These are phyloP conservation scores for Magnaporthales sp. DNA, from an alignment of 2,329 filamentous ascomycete genomes.

Conservation along the genomic window DNA sequence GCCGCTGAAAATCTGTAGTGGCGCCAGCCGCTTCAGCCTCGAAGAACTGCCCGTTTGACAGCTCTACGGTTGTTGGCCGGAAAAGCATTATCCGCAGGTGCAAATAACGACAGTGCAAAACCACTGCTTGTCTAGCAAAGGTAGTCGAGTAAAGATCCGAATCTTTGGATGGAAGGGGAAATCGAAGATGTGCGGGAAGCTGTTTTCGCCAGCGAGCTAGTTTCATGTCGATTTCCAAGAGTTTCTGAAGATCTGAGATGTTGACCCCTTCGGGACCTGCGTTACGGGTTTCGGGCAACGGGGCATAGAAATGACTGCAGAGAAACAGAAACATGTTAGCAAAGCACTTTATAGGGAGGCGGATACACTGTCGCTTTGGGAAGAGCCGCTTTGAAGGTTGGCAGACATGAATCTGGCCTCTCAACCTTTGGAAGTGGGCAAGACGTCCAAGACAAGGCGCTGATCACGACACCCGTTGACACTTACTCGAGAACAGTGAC, in stretches of 20 bases:
- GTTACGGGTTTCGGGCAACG: neutral
- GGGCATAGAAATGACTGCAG: slow-evolving; percentile 1
- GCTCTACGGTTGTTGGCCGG: slow-evolving; percentile 3
- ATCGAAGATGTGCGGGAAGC: neutral
- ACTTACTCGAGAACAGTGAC: slow-evolving; percentile 3
- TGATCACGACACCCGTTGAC: neutral
- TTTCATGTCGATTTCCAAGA: slow-evolving; percentile 4
- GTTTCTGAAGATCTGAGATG: neutral
- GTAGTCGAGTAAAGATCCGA: neutral
- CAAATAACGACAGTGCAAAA: neutral
- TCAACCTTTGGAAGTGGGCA: too few species aligned
- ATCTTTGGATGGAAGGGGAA: neutral
- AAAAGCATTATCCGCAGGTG: slow-evolving; percentile 6
- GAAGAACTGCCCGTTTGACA: neutral
- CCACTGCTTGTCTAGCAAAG: neutral
- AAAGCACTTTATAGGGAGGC: neutral
- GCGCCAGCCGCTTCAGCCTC: neutral
- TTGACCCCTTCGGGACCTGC: neutral
- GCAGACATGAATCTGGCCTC: too few species aligned
- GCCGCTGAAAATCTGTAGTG: slow-evolving; percentile 4
- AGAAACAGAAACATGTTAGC: neutral
- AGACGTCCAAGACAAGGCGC: too few species aligned
- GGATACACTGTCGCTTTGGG: too few species aligned
- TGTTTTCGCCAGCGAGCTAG: neutral
- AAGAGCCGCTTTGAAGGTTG: too few species aligned